Evolutionary conservation across 169 alveolate genomes (phyloP), one percentile per base, ranked within the genome.

Genomic region (Babesia bovis): DNA sequence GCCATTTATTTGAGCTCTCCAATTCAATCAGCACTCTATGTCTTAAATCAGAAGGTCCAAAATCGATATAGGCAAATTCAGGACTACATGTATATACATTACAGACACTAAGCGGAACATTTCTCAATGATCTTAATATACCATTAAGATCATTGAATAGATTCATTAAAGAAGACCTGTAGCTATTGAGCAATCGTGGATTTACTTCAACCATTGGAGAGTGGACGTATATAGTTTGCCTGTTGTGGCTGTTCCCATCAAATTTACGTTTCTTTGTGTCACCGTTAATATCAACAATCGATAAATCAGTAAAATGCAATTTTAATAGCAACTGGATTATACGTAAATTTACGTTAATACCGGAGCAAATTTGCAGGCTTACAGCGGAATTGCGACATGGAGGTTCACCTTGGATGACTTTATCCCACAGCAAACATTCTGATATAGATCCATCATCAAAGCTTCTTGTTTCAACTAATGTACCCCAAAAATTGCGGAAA

Each of bases 131-230:
- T 38, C 67, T 45, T 61, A 78, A 51, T 3, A 60, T 33, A 13
- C 63, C 87, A 38, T 49, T 61, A 41, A 78, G 65, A 5, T 78
- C 68, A 38, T 78, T 78, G 59, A 59, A 65, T 10, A 38, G 66
- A 33, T 55, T 56, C 69, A 78, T 78, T 15, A 78, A 55, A 3
- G 38, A 35, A 36, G 63, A 42, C 35, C 77, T 44, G 61, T 51
- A 32, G 10, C 58, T 76, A 4, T 74, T 67, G 9, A 50, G 59
- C 32, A 75, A 23, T 0, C 73, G 42, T 15, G 42, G 35, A 41
- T 49, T 50, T 7, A n/a, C 17, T 25, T 45, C 73, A 10, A 63
- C 73, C 3, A 63, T 26, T 25, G 59, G 73, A 47, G 21, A 4
- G 13, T 63, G 41, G 33, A 63, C 17, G 47, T 32, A 35, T 30